Evolutionary conservation across 2,329 filamentous ascomycete genomes (phyloP).

Genomic region (Talaromyces verruculosus): DNA sequence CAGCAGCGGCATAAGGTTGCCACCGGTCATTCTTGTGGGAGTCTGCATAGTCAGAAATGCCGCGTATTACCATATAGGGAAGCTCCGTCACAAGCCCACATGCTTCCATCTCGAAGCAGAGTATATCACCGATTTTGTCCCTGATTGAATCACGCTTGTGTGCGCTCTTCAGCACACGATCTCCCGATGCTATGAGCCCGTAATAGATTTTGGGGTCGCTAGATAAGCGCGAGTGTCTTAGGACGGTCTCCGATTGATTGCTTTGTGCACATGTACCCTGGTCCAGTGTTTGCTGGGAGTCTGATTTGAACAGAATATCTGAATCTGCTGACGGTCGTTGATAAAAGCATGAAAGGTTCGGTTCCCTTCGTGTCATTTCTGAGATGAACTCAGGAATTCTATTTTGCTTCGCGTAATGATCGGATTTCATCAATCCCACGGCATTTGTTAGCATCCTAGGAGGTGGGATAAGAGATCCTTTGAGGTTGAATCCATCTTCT

Average conservation of each 20-base stretch:
- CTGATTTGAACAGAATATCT: not conserved
- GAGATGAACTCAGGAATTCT: slow-evolving; percentile 5
- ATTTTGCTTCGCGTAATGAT: slow-evolving; percentile 3
- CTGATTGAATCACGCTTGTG: slow-evolving; percentile 20
- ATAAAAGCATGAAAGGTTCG: not conserved
- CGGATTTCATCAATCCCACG: slow-evolving; percentile 12
- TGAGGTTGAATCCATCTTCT: slow-evolving; percentile 26
- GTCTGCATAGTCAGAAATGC: slow-evolving; percentile 28
- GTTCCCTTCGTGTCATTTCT: slow-evolving; percentile 5
- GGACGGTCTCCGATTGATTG: not conserved
- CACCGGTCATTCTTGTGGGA: slow-evolving; percentile 27
- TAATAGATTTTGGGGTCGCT: slow-evolving; percentile 22
- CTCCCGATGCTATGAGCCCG: slow-evolving; percentile 28
- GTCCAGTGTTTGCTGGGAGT: not conserved
- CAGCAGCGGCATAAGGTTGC: slow-evolving; percentile 21
- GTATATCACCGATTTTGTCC: slow-evolving; percentile 10
- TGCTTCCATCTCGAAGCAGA: slow-evolving; percentile 29
- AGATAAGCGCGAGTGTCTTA: not conserved
- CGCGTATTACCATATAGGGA: slow-evolving; percentile 27
- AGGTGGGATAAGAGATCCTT: slow-evolving; percentile 24
- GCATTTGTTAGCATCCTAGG: slow-evolving; percentile 13
- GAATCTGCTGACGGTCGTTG: not conserved
- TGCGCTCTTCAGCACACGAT: slow-evolving; percentile 24
- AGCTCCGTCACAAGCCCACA: slow-evolving; percentile 24
- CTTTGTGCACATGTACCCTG: not conserved